Base-by-base conservation (phyloP, 2,329 filamentous ascomycete species). In the Eurotiales sp. region DNA sequence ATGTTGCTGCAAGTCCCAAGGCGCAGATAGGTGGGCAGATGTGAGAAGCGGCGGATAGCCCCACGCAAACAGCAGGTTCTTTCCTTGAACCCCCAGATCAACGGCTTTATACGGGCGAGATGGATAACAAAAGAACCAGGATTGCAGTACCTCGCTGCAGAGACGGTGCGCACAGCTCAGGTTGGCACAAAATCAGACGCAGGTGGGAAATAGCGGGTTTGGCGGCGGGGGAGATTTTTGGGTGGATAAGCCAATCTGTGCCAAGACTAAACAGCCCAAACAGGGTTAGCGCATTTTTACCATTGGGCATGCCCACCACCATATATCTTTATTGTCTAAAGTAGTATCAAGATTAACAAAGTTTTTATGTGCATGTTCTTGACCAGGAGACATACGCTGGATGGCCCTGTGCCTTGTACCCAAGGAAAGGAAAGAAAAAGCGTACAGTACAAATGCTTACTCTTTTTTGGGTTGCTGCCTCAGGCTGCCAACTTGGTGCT, bases 181-280 rank as follows among this genome's bases (percentile, higher is more conserved):
- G 22, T 15, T 41, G 19, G 36, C 21, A 41, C 30, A 46, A 36
- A 44, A 45, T 30, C 47, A 50, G 32, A 50, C n/a, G 34, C 22
- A 30, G 40, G 44, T 42, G 44, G 23, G 46, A 30, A 34, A 49
- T 45, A 49, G 46, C 45, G 32, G 51, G 46, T 14, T 50, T n/a
- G n/a, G n/a, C 30, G 47, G 51, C 46, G 46, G 40, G 46, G 51
- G 30, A 42, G 40, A 30, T 48, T 53, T 53, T 49, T 37, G 21
- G 43, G 30, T 29, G 19, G 32, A 19, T 48, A 27, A 36, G 34
- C 14, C 34, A 36, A 21, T 12, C 34, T 10, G 29, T n/a, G n/a
- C n/a, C n/a, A n/a, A n/a, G n/a, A n/a, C n/a, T n/a, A n/a, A n/a
- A n/a, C n/a, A n/a, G n/a, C n/a, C 17, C 29, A 23, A 36, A 12